phyloP scores from a whole-genome alignment of 2,329 filamentous ascomycete genomes.

The Microcyclospora tardicrescens region DNA sequence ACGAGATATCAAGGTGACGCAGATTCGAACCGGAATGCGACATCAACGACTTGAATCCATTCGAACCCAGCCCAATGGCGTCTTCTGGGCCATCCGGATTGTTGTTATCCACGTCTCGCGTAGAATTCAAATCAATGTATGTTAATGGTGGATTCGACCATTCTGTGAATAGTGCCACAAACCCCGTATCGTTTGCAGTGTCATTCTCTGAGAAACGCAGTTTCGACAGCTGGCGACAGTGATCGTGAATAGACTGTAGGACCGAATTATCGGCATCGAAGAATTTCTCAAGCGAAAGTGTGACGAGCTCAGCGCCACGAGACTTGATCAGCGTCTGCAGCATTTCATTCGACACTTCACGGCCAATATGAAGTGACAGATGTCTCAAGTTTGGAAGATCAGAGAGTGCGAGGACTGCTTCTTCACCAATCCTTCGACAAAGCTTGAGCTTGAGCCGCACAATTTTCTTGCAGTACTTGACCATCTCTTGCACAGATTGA shows the following conservation, averaged over 20 bases:
- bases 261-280: conserved; percentile 54
- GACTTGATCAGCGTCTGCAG: conserved; percentile 49
- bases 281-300: conserved; percentile 64
- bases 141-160: conserved; percentile 64
- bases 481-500: conserved; percentile 50
- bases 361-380: conserved; percentile 57
- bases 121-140: conserved; percentile 63
- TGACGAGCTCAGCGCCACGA: conserved; percentile 55
- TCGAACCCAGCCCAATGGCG: conserved; percentile 57
- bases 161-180: conserved; percentile 55
- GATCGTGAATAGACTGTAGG: conserved; percentile 55
- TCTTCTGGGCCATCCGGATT: conserved; percentile 51
- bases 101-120: conserved; percentile 60
- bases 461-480: conserved; percentile 52
- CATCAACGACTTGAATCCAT: conserved; percentile 73
- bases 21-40: conserved; percentile 59
- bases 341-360: conserved; percentile 42
- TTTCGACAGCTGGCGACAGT: conserved; percentile 58
- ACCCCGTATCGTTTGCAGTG: conserved; percentile 60
- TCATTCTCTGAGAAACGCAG: conserved; percentile 71
- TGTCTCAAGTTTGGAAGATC: conserved; percentile 53
- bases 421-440: conserved; percentile 59
- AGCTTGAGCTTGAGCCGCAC: conserved; percentile 66
- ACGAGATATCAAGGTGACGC: conserved; percentile 60
- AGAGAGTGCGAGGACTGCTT: conserved; percentile 53